Evolutionary conservation across 352 stramenopile species (phyloP), one percentile per base, ranked within the genome.

Genomic region (Pythium dissotocum): DNA sequence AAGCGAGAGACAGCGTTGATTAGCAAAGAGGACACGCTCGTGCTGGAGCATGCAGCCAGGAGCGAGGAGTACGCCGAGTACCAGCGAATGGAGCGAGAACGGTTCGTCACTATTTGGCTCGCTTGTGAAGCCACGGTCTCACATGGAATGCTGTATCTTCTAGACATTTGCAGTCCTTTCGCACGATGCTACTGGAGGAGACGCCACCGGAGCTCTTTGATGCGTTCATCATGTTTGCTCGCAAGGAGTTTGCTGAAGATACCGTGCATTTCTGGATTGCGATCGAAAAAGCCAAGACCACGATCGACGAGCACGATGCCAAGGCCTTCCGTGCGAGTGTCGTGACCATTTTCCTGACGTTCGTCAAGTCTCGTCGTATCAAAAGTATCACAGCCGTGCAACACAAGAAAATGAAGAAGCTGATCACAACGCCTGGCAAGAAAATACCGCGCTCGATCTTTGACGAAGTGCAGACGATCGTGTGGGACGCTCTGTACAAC

Each of bases 371-470:
- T 0, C 72, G 77, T 1, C 75, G 82, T 6, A 71, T 92, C 32
- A 87, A 85, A 54, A 69, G 88, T 14, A 82, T 88, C 58, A 91
- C 83, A 6, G 79, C 80, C 1, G 78, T 79, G 4, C 82, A 90
- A 55, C 77, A 77, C 53, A 92, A 90, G 58, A 81, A 77, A 38
- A 87, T 92, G 62, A 87, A 89, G 61, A 87, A 87, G 14, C 60
- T 62, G 30, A 88, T 90, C 63, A 90, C 83, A 4, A 87, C 72
- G 6, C 80, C 82, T 1, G 80, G 72, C 35, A 87, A 80, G 42
- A 85, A 79, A 32, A 44, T 92, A 24, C 73, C 74, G 0, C 32
- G 33, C 0, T 67, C 61, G 1, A 71, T 92, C 6, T 90, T 78
- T 62, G 78, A 90, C 57, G 83, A 92, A 7, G 63, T 83, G 0